A percentile compares a stretch with the other conserved stretches of the same genome.
phyloP scores from a whole-genome alignment of 352 stramenopile species.

The Pythium oligandrum region DNA sequence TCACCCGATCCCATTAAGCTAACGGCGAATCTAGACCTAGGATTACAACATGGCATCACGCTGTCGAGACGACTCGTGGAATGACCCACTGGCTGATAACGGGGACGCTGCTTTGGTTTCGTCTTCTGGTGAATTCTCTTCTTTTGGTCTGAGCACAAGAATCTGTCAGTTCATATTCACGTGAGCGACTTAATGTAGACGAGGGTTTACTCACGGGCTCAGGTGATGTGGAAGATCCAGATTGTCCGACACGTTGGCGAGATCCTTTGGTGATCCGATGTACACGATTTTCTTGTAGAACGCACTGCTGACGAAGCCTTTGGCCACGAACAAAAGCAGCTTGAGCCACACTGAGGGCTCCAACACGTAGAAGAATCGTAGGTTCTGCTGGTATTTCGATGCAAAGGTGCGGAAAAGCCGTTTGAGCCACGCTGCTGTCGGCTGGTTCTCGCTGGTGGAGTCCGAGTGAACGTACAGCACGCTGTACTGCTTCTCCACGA shows the following conservation, averaged over 20 bases:
- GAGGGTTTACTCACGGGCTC: constrained; percentile 26
- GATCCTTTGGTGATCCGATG: constrained; percentile 34
- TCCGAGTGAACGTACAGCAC: constrained; percentile 62
- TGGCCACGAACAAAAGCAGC: constrained; percentile 60
- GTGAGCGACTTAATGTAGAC: neutral
- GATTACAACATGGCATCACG: no score
- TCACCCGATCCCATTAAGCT: no score
- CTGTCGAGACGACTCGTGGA: no score
- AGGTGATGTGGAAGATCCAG: constrained; percentile 49
- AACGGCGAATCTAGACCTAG: no score
- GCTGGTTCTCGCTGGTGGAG: constrained; percentile 45
- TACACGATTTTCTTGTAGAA: constrained; percentile 85
- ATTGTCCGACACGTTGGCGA: constrained; percentile 42
- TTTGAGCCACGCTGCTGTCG: constrained; percentile 60
- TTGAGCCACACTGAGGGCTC: constrained; percentile 73
- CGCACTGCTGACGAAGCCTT: constrained; percentile 46
- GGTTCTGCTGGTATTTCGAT: constrained; percentile 45
- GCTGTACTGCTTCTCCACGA: constrained; percentile 56
- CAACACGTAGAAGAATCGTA: constrained; percentile 80
- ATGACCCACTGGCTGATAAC: no score
- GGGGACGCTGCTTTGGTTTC: no score
- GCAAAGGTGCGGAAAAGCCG: constrained; percentile 57
- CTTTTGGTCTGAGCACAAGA: no score
- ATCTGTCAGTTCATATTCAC: no score
- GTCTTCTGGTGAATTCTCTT: no score